Conservation (phyloP, 192 early-diverging fungal genomes). For the Dispira simplex region DNA sequence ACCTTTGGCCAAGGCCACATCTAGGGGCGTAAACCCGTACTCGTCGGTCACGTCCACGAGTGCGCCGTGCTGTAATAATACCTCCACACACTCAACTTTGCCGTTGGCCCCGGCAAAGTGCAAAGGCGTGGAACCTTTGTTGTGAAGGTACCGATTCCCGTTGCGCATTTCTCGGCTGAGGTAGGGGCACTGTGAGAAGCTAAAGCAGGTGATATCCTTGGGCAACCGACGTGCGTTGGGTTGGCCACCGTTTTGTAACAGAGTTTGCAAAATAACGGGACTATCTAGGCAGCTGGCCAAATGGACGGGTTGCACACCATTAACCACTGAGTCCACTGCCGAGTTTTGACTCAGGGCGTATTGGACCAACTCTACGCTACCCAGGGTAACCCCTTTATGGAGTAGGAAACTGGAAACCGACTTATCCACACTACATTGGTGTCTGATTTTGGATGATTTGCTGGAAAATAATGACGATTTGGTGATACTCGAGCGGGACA, state of each 20-base stretch:
- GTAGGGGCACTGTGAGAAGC: neutral
- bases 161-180: neutral
- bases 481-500: too few relatives aligned
- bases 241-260: neutral
- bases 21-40: neutral
- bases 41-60: neutral
- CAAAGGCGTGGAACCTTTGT: neutral
- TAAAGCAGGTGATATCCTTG: neutral
- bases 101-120: constrained; percentile 2
- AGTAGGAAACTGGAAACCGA: neutral
- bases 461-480: too few relatives aligned
- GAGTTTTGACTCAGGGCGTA: neutral
- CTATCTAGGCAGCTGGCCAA: neutral
- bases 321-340: neutral
- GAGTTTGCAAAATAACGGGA: neutral
- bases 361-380: neutral
- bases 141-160: neutral
- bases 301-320: neutral
- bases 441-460: neutral
- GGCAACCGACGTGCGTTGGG: neutral
- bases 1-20: neutral
- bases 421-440: neutral
- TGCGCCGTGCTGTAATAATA: neutral
- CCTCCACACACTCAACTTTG: neutral
- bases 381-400: neutral